Conservation (phyloP, 2,329 filamentous ascomycete genomes). For the Neospermospora avenae region DNA sequence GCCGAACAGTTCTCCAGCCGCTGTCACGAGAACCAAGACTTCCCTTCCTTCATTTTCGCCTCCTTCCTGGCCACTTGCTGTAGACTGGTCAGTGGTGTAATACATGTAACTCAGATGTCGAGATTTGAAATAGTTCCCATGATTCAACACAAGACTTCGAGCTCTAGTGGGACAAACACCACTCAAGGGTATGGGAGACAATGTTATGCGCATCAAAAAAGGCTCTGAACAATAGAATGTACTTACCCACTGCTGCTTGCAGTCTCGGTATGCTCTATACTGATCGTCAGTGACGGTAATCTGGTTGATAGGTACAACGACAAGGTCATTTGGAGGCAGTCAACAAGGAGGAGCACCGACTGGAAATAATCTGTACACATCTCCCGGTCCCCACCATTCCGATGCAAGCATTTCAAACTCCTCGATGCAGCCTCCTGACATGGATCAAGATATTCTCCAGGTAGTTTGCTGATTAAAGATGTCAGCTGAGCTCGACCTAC, state of each 20-base stretch:
- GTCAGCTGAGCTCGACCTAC: constrained; percentile 16
- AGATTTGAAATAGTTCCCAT: background rate
- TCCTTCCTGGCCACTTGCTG: constrained; percentile 46
- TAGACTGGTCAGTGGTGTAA: constrained; percentile 1
- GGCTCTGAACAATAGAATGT: background rate
- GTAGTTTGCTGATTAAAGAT: constrained; percentile 62
- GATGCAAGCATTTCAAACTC: constrained; percentile 83
- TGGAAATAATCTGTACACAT: constrained; percentile 97
- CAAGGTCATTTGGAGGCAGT: too few species aligned
- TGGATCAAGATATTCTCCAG: constrained; percentile 90
- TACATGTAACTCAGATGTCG: background rate
- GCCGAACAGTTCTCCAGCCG: background rate
- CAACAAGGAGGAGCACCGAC: constrained; percentile 50
- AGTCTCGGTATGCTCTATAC: constrained; percentile 81
- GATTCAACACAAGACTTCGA: too few species aligned
- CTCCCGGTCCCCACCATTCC: constrained; percentile 81
- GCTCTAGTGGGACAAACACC: too few species aligned
- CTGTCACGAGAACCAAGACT: constrained; percentile 30
- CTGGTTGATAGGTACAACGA: too few species aligned
- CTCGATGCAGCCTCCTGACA: constrained; percentile 87
- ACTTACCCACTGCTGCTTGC: constrained; percentile 90
- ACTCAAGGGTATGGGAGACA: background rate
- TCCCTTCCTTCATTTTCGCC: constrained; percentile 39
- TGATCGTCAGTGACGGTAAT: constrained; percentile 1
- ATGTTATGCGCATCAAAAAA: background rate